Conservation (phyloP, 2,329 filamentous ascomycete genomes). For the Botrytis cinerea region DNA sequence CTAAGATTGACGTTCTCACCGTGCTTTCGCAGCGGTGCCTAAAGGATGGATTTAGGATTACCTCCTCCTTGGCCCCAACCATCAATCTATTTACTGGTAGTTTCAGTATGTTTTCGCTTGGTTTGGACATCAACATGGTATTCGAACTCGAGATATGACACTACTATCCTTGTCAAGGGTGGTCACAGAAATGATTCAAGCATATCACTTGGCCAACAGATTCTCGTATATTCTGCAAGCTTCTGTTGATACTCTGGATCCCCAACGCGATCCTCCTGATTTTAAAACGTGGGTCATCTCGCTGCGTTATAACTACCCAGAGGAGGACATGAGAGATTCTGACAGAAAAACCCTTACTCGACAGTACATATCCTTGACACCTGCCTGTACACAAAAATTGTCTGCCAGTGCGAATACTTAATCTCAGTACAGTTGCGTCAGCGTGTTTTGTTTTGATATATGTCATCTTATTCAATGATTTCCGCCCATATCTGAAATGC, state of each 20-base stretch:
- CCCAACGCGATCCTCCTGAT: not conserved
- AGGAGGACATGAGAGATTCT: not conserved
- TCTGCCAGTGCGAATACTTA: not conserved
- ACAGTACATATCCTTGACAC: not conserved
- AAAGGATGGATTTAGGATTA: not conserved
- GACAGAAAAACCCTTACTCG: not conserved
- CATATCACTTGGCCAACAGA: not conserved
- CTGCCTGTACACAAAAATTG: not conserved
- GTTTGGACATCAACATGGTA: not conserved
- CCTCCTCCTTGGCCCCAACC: rapidly evolving
- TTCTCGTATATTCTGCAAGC: not conserved
- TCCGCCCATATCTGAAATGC: not conserved
- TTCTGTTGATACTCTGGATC: not conserved
- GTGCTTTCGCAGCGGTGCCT: not conserved
- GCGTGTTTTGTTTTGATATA: not conserved
- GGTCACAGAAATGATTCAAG: not conserved
- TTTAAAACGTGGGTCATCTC: not conserved
- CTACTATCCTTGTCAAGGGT: too few relatives aligned
- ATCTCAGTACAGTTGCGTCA: not conserved
- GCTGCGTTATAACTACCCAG: not conserved
- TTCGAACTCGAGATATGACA: not conserved
- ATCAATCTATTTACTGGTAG: not conserved
- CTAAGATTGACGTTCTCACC: not conserved
- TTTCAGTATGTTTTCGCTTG: not conserved
- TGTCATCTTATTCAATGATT: not conserved